Evolutionary conservation across 2,329 filamentous ascomycete species (phyloP), one percentile per base, ranked within the genome.

Genomic region (Rachicladosporium sp.): DNA sequence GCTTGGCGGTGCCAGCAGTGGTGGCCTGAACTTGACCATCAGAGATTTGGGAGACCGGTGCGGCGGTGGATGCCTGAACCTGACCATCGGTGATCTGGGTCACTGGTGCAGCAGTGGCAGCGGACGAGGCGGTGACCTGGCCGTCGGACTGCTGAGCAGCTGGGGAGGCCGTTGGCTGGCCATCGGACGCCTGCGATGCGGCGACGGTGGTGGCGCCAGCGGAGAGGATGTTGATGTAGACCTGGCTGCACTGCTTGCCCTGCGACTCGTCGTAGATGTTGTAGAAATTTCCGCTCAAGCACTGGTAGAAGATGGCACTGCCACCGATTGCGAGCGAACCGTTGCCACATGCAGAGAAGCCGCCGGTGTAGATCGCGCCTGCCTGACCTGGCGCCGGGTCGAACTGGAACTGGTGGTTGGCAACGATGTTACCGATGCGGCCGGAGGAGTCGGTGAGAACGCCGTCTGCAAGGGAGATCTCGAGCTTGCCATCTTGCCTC

Each of bases 361-460:
- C 85, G 29, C 72, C 68, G 9, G 80, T 86, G 67, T 76, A 81
- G 57, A 87, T 71, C 39, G 83, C 75, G 37, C 78, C 80, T 6
- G 75, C 67, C 64, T 93, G 85, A 9, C 46, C 46, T 1, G 77
- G 70, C 10, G 80, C 80, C 15, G 15, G 15, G 51, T 87, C 82
- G 52, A 86, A 87, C 61, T 87, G 82, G 67, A 86, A 81, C 61
- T 93, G 86, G 59, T 69, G 75, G 73, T 89, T 91, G 54, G 76
- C 69, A 11, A 82, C 84, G 51, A 93, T 82, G 64, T 86, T 85
- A 8, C 83, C 85, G 30, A 71, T 85, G 48, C 85, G 80, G 40
- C 66, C 68, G 46, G 76, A 58, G 19, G 68, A 61, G 50, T 93
- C 85, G 19, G 61, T 73, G 29, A 89, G 70, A 33, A 80, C 59